Base-by-base conservation (phyloP, 176 grass and related monocot genomes). In the Carex pumila region DNA sequence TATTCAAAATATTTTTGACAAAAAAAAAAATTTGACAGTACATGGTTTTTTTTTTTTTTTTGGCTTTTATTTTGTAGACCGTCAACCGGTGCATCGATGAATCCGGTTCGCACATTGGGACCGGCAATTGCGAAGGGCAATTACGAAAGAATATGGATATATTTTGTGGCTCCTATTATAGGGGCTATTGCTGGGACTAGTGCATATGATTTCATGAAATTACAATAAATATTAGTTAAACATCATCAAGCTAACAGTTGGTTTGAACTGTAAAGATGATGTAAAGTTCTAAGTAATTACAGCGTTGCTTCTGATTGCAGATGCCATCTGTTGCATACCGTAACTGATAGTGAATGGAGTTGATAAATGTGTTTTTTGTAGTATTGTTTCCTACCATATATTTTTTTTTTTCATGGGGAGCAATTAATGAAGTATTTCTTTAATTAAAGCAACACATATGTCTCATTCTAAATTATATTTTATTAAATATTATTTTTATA, bases 11-110 rank as follows among this genome's bases (percentile, higher is more conserved):
- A 3, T 34, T 34, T 34, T 34, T 34, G 32, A 34, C 32, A 18
- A 69, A 21, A 32, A 65, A 29, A 19, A 43, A 10, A n/a, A n/a
- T n/a, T n/a, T 25, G 1, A 19, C 19, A 6, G 2, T 0, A 37
- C 6, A 69, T 37, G 13, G 2, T 59, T 17, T 3, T 60, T 8
- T 17, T 7, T 60, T 32, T 79, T 34, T n/a, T n/a, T 34, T 14
- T 81, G 45, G 2, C 4, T 4, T 30, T 17, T n/a, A 36, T 37
- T 72, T 54, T 72, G 84, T 54, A 86, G 84, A 7, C 84, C 84
- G 19, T 80, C 84, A 3, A 86, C 84, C 12, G 84, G 84, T 21
- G 84, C 12, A 69, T 86, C 84, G 5, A 86, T 86, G 84, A 86
- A 86, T 68, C 84, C 84, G 4, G 75, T 15, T 43, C 58, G 84